These are phyloP conservation scores for Colletotrichum cordylinicola DNA, from an alignment of 2,329 filamentous ascomycete genomes.

Conservation along the genomic window DNA sequence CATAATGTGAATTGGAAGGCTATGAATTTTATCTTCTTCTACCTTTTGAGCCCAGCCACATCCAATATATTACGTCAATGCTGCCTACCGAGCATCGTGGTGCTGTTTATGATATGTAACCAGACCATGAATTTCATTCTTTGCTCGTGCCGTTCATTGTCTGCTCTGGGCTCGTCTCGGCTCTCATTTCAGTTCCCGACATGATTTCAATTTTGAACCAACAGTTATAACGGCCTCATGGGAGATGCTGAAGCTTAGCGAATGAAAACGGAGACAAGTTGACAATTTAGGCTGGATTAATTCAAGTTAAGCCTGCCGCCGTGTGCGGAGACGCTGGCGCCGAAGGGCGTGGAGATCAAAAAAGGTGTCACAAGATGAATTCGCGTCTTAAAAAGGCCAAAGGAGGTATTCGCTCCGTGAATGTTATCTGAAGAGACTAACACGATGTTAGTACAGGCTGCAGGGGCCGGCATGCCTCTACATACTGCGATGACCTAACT, in stretches of 20 bases:
- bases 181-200: rapidly evolving
- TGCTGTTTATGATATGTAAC: no score
- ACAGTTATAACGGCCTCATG: rapidly evolving
- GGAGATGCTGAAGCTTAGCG: background rate
- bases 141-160: rapidly evolving
- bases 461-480: rapidly evolving
- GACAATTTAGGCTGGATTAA: rapidly evolving
- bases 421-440: background rate
- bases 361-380: rapidly evolving
- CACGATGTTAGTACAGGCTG: background rate
- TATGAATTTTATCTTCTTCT: background rate
- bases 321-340: rapidly evolving
- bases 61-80: no score
- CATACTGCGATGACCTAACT: no score
- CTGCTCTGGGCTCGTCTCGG: background rate
- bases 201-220: background rate
- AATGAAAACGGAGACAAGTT: background rate
- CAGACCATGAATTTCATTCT: background rate
- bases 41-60: no score
- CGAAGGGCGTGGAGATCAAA: background rate
- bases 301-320: rapidly evolving
- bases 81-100: no score
- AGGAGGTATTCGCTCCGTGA: background rate
- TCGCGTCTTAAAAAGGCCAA: background rate
- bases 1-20: background rate